A percentile compares a stretch with the other conserved stretches of the same genome.
Conservation (phyloP, 176 grass and related monocot species). For the Calamus simplicifolius region DNA sequence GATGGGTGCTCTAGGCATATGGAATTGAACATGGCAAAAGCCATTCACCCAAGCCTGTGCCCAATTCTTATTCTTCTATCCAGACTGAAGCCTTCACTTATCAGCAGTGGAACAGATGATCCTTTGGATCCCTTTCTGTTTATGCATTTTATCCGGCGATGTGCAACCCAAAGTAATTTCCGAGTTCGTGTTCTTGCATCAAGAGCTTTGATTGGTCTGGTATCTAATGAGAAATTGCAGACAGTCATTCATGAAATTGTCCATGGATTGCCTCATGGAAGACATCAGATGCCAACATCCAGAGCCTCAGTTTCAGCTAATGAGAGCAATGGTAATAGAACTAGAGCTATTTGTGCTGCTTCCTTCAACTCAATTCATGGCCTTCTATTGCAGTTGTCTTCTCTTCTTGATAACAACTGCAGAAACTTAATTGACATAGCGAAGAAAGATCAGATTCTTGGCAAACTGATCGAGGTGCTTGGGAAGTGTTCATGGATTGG, state of each 20-base stretch:
- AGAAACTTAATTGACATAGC: slow-evolving; percentile 38
- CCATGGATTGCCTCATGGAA: slow-evolving; percentile 47
- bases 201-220: slow-evolving; percentile 74
- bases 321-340: slow-evolving; percentile 31
- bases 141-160: slow-evolving; percentile 81
- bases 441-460: slow-evolving; percentile 74
- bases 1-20: slow-evolving; percentile 36
- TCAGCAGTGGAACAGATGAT: slow-evolving; percentile 66
- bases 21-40: slow-evolving; percentile 69
- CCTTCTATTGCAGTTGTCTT: slow-evolving; percentile 70
- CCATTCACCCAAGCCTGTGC: slow-evolving; percentile 87
- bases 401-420: slow-evolving; percentile 79
- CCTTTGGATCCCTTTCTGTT: slow-evolving; percentile 82
- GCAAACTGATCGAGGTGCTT: slow-evolving; percentile 51
- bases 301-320: slow-evolving; percentile 19
- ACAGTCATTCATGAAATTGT: slow-evolving; percentile 50
- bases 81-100: slow-evolving; percentile 75
- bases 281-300: slow-evolving; percentile 10
- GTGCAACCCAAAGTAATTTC: slow-evolving; percentile 88
- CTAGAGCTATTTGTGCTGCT: slow-evolving; percentile 1
- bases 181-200: slow-evolving; percentile 82
- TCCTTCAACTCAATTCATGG: slow-evolving; percentile 92
- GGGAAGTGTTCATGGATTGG: slow-evolving; percentile 76
- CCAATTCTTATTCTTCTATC: slow-evolving; percentile 95
- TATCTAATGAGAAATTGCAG: slow-evolving; percentile 77